Base-by-base conservation (phyloP, 2,329 filamentous ascomycete genomes). In the Periconia sp. region DNA sequence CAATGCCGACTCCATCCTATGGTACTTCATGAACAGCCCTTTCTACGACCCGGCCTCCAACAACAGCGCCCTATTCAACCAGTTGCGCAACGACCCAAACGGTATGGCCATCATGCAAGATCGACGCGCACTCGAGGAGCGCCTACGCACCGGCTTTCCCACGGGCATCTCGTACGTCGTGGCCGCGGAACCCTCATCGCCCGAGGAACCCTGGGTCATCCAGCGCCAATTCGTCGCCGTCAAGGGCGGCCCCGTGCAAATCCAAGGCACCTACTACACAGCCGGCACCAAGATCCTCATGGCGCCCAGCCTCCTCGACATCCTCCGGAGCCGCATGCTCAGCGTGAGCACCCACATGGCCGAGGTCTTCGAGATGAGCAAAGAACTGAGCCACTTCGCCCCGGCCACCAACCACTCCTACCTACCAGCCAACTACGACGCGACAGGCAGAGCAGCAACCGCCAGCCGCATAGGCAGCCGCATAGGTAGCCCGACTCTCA, bases 31-130 rank as follows among this genome's bases (percentile, higher is more conserved):
- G 52, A 77, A 82, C 60, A 85, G 83, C 1, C 83, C 82, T n/a
- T 87, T 85, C 75, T 86, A 85, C 69, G 85, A 87, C 56, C 71
- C 75, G 20, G 80, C 77, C 14, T 84, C 81, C 55, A 86, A 86
- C 69, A 87, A 87, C 71, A 64, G 60, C 51, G 80, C 81, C 57
- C 77, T 82, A 10, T 72, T 81, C 57, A 76, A 77, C 20, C 83
- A 85, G 64, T 76, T 79, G 13, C 77, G 72, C 54, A 75, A 74
- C 57, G 79, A 82, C 55, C 75, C 78, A 56, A 72, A 76, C 41
- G 74, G 80, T 55, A 78, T 77, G 52, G 72, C 79, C 47, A 75
- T 81, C 41, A 74, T 83, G 52, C 76, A 80, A 56, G 82, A 83
- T 30, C 81, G 84, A 30, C 76, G 81, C 58, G 76, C 75, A 0